These are phyloP conservation scores for Trametes maxima DNA, from an alignment of 768 basidiomycete species.

Conservation along the genomic window DNA sequence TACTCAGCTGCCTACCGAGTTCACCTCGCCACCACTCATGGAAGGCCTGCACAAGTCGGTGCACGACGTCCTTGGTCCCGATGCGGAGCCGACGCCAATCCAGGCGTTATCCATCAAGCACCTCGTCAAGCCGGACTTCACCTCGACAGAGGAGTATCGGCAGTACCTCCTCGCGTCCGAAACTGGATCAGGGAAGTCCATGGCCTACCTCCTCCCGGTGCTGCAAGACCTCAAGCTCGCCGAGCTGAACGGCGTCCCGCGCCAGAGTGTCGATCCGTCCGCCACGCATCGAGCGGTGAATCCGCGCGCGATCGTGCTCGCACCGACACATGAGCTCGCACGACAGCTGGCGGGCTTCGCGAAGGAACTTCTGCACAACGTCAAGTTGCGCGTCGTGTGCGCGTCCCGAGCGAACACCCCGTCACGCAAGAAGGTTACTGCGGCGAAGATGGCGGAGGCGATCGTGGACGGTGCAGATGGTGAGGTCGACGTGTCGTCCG, in stretches of 20 bases:
- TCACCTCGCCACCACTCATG: slow-evolving; percentile 71
- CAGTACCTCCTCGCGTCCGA: slow-evolving; percentile 79
- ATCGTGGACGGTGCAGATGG: slow-evolving; percentile 25
- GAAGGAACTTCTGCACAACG: slow-evolving; percentile 71
- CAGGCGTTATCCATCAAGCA: slow-evolving; percentile 74
- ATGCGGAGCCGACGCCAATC: slow-evolving; percentile 72
- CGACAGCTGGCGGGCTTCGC: slow-evolving; percentile 77
- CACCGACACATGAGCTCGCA: slow-evolving; percentile 88
- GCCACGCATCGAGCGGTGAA: slow-evolving; percentile 41
- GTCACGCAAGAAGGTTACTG: slow-evolving; percentile 36
- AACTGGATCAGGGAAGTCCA: slow-evolving; percentile 90
- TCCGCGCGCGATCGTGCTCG: slow-evolving; percentile 80
- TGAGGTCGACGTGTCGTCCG: slow-evolving; percentile 29
- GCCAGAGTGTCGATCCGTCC: slow-evolving; percentile 4
- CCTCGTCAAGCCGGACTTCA: slow-evolving; percentile 43
- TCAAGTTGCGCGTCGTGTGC: slow-evolving; percentile 77
- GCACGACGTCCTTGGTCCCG: slow-evolving; percentile 55
- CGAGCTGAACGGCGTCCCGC: slow-evolving; percentile 42
- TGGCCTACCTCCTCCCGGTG: slow-evolving; percentile 86
- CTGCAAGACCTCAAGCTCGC: slow-evolving; percentile 74
- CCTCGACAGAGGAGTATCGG: slow-evolving; percentile 31
- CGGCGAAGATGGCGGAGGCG: slow-evolving; percentile 51
- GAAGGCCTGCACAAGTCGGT: slow-evolving; percentile 64
- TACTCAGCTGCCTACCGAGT: slow-evolving; percentile 41
- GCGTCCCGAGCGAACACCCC: slow-evolving; percentile 60